These are phyloP conservation scores for Pseudogymnoascus pannorum DNA, from an alignment of 2,329 filamentous ascomycete species.

Conservation along the genomic window DNA sequence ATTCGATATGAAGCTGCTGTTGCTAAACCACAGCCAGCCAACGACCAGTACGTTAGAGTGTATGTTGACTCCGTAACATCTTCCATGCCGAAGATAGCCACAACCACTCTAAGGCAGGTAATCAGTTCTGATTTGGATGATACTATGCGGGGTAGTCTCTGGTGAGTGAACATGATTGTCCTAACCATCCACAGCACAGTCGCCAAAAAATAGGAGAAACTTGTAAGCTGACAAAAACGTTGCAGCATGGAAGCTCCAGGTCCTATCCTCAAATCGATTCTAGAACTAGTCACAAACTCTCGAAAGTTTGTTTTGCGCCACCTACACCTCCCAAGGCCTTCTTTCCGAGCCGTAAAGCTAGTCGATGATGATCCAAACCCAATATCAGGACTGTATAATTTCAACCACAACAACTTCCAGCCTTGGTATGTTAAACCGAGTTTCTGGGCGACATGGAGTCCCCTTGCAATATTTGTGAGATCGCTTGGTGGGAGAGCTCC, in stretches of 20 bases:
- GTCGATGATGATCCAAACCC: slow-evolving; percentile 16
- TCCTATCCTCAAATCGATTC: slow-evolving; percentile 9
- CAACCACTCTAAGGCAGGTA: slow-evolving; percentile 11
- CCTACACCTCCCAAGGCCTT: slow-evolving; percentile 12
- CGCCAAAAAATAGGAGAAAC: neutral
- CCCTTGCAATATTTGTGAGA: slow-evolving; percentile 11
- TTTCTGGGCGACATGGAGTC: slow-evolving; percentile 15
- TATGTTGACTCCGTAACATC: slow-evolving; percentile 31
- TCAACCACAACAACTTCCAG: slow-evolving; percentile 11
- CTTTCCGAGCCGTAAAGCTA: slow-evolving; percentile 13
- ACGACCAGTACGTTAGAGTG: slow-evolving; percentile 36
- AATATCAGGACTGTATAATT: slow-evolving; percentile 16
- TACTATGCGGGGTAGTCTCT: slow-evolving; percentile 14
- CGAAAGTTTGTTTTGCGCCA: slow-evolving; percentile 15
- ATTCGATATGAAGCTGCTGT: slow-evolving; percentile 19
- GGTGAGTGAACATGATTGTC: slow-evolving; percentile 9
- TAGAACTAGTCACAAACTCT: slow-evolving; percentile 9
- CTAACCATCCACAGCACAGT: neutral
- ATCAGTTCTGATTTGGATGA: slow-evolving; percentile 15
- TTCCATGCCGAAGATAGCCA: slow-evolving; percentile 14
- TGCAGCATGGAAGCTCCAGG: slow-evolving; percentile 16
- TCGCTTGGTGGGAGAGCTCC: slow-evolving; percentile 14
- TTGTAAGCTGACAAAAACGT: slow-evolving; percentile 1
- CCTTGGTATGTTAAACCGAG: slow-evolving; percentile 17
- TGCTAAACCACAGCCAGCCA: slow-evolving; percentile 19